Evolutionary conservation across 2,329 filamentous ascomycete species (phyloP), one percentile per base, ranked within the genome.

Genomic region (Coleophoma eucalyptorum): DNA sequence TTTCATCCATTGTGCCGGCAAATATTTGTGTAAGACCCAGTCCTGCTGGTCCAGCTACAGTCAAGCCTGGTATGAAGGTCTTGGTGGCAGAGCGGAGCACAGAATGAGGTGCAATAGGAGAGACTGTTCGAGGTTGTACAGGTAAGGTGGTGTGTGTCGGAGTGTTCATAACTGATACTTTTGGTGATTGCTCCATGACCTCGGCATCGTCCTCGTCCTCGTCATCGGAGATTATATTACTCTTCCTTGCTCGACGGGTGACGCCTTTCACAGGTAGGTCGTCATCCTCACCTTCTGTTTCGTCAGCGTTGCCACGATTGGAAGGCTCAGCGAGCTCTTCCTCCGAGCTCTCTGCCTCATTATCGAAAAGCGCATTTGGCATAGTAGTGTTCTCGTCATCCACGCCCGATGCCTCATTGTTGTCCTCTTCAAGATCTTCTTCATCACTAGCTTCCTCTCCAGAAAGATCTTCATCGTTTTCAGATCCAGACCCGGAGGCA

Each of bases 11-110:
- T 1, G 91, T 96, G 12, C 90, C 90, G 5, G 88, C 89, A 65
- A 96, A 97, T 55, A 94, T 93, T 62, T 96, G 92, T 0, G 90
- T 95, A 42, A 96, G 76, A 10, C 90, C 88, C 40, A 96, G 71
- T 3, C 83, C 83, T 34, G 81, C 83, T 19, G 81, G 76, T 0
- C 76, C 79, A 6, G 76, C 68, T 4, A 85, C 75, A 2, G 84
- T 80, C 18, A 90, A 70, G 1, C 84, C 85, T 3, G 86, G 87
- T 51, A 90, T 87, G 58, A 87, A 86, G 0, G 74, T 79, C 68
- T 87, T 88, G 52, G 79, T 84, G 2, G 83, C 83, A 4, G 84
- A 87, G 38, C 84, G 80, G n/a, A 87, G 66, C 2, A 86, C 81
- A 0, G 84, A 87, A 15, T 76, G 81, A 3, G 84, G 85, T 12